A percentile compares a stretch with the other conserved stretches of the same genome.
These are phyloP conservation scores for Chlorencoelia australis DNA, from an alignment of 2,329 filamentous ascomycete genomes.

Conservation along the genomic window DNA sequence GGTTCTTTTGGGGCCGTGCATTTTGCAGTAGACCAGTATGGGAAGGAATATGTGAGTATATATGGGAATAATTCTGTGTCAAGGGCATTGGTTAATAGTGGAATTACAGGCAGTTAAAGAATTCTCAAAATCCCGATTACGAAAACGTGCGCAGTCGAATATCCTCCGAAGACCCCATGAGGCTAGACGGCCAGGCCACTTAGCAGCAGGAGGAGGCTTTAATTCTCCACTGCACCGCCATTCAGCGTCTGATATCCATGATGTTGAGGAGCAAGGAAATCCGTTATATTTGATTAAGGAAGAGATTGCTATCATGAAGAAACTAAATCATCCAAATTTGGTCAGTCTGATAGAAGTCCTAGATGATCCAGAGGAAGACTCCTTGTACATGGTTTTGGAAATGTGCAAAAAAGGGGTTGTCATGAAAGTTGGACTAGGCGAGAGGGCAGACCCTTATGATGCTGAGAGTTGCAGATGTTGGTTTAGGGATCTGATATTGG, in stretches of 20 bases:
- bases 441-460: constrained; percentile 70
- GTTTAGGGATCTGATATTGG: constrained; percentile 91
- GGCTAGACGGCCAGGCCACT: constrained; percentile 38
- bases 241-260: constrained; percentile 40
- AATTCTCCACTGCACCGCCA: constrained; percentile 37
- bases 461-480: constrained; percentile 76
- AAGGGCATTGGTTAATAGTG: constrained; percentile 6
- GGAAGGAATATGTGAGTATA: constrained; percentile 74
- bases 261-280: constrained; percentile 52
- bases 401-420: constrained; percentile 98
- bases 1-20: constrained; percentile 94
- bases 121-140: constrained; percentile 85
- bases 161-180: constrained; percentile 59
- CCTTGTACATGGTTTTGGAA: constrained; percentile 95
- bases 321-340: constrained; percentile 89
- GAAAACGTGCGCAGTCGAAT: constrained; percentile 84
- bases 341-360: constrained; percentile 88
- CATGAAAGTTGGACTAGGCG: constrained; percentile 89
- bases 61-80: neutral
- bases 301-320: constrained; percentile 99
- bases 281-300: constrained; percentile 83
- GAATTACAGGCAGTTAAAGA: constrained; percentile 77
- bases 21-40: constrained; percentile 80
- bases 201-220: constrained; percentile 35
- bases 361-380: constrained; percentile 91